Conservation (phyloP, 2,329 filamentous ascomycete species). For the Xylariaceae sp. region DNA sequence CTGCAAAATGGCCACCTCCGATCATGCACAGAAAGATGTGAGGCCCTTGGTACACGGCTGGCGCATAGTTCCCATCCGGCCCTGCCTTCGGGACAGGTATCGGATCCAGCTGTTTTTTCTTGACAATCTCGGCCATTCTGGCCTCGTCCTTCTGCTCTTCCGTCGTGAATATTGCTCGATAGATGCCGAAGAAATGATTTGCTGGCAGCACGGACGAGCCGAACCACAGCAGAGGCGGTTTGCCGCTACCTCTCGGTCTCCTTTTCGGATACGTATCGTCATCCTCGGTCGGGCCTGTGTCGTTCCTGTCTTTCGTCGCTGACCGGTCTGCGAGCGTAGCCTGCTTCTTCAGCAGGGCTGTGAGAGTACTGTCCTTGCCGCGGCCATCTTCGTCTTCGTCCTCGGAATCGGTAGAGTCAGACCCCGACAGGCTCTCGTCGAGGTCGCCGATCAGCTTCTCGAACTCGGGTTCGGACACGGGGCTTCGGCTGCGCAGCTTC, state of each 20-base stretch:
- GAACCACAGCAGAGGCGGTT: slow-evolving; percentile 79
- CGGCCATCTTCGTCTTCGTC: slow-evolving; percentile 46
- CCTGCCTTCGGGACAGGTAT: slow-evolving; percentile 44
- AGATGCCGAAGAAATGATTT: slow-evolving; percentile 78
- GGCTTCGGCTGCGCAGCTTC: slow-evolving; percentile 64
- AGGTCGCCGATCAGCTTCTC: slow-evolving; percentile 77
- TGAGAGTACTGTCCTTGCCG: slow-evolving; percentile 63
- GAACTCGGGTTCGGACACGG: slow-evolving; percentile 77
- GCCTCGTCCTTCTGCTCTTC: slow-evolving; percentile 59
- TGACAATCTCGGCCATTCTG: slow-evolving; percentile 59
- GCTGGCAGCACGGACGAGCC: slow-evolving; percentile 64
- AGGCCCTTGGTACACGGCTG: slow-evolving; percentile 57
- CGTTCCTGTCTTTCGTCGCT: slow-evolving; percentile 18
- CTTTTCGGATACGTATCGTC: slow-evolving; percentile 39
- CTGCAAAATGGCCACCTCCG: slow-evolving; percentile 93
- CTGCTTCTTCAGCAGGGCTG: slow-evolving; percentile 73
- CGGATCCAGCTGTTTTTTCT: slow-evolving; percentile 68
- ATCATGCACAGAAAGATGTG: slow-evolving; percentile 99
- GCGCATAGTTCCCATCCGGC: slow-evolving; percentile 50
- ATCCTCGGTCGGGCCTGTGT: slow-evolving; percentile 45
- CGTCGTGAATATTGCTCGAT: slow-evolving; percentile 69
- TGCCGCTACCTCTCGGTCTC: slow-evolving; percentile 50
- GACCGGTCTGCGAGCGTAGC: slow-evolving; percentile 57
- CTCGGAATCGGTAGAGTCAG: slow-evolving; percentile 65
- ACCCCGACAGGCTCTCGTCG: slow-evolving; percentile 88